phyloP scores from a whole-genome alignment of 768 basidiomycete genomes.

The Podaxis sp. region DNA sequence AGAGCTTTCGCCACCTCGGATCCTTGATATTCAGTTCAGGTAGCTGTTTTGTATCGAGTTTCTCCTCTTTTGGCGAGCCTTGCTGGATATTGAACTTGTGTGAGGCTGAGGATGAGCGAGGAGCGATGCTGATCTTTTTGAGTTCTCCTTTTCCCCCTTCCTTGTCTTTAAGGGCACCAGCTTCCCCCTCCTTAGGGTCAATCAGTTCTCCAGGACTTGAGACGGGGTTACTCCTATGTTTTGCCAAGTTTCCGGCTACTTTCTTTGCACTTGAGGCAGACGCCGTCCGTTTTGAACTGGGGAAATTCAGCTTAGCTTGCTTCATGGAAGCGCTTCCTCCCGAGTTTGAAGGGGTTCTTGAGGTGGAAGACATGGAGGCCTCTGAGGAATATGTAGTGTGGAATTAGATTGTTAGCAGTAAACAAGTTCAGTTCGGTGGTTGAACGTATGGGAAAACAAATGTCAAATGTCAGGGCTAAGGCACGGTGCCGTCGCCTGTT shows the following conservation, averaged over 20 bases:
- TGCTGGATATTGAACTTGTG: constrained; percentile 18
- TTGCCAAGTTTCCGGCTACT: constrained; percentile 18
- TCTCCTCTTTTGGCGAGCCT: constrained; percentile 19
- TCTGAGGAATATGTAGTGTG: background rate
- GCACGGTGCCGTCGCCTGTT: no score
- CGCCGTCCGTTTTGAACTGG: constrained; percentile 45
- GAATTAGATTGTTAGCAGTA: constrained; percentile 11
- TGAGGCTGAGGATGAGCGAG: constrained; percentile 15
- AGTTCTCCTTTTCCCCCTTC: background rate
- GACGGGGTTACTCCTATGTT: constrained; percentile 12
- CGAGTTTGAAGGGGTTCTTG: background rate
- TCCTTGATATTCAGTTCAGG: constrained; percentile 49
- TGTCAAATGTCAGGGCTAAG: background rate
- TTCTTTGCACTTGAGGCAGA: constrained; percentile 28
- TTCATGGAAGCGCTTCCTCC: constrained; percentile 26
- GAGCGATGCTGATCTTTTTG: constrained; percentile 1
- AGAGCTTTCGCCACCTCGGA: constrained; percentile 51
- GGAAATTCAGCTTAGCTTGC: constrained; percentile 47
- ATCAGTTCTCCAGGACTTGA: constrained; percentile 11
- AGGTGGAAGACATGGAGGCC: constrained; percentile 13
- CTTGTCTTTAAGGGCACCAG: background rate
- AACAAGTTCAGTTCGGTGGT: background rate
- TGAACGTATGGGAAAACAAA: background rate
- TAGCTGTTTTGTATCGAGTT: constrained; percentile 16
- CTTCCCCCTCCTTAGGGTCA: background rate